A percentile compares a stretch with the other conserved stretches of the same genome.
Conservation (phyloP, 2,329 filamentous ascomycete genomes). For the Paecilomyces formosus region DNA sequence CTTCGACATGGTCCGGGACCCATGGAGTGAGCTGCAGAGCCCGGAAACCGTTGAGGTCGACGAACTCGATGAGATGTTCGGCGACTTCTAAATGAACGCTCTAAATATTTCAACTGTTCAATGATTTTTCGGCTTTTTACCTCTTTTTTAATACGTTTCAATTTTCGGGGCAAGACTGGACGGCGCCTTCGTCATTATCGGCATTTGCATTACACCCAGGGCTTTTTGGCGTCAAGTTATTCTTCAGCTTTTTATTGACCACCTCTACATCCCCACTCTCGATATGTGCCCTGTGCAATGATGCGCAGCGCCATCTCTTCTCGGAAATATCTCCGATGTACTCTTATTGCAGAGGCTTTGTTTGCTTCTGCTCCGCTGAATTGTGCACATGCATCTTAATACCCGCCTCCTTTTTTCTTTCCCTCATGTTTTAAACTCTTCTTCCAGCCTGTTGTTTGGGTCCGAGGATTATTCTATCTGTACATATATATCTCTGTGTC, state of each 20-base stretch:
- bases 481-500: not conserved
- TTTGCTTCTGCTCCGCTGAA: not conserved
- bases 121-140: constrained; percentile 1
- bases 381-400: constrained; percentile 1
- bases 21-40: constrained; percentile 58
- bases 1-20: constrained; percentile 36
- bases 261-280: not conserved
- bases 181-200: not conserved
- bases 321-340: not conserved
- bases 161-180: constrained; percentile 6
- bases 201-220: not conserved
- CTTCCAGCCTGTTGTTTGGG: constrained; percentile 1
- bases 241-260: not conserved
- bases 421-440: not conserved
- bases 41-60: constrained; percentile 88
- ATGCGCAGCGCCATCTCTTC: not conserved
- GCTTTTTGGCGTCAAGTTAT: not conserved
- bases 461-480: not conserved
- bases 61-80: constrained; percentile 82
- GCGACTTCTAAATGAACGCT: constrained; percentile 52
- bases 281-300: not conserved
- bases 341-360: not conserved
- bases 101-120: not conserved
- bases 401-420: not conserved
- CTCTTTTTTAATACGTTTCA: constrained; percentile 2